A percentile compares a stretch with the other conserved stretches of the same genome.
Conservation (phyloP, 257 asterid genomes). For the Haberlea rhodopensis region DNA sequence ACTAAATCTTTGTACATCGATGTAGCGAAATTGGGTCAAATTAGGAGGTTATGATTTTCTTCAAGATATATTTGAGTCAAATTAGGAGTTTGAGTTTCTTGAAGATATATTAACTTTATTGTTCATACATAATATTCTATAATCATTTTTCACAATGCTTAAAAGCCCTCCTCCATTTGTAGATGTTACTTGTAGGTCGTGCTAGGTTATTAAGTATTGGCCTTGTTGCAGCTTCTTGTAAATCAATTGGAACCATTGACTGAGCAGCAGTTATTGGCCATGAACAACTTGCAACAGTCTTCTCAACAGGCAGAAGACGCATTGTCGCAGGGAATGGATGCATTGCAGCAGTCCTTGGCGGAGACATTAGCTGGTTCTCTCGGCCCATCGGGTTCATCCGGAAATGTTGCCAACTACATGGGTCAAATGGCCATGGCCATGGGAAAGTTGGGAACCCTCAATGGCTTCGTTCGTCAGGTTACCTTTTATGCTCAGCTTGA, state of each 20-base stretch:
- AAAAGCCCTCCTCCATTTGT: background rate
- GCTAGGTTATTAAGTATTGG: slow-evolving; percentile 6
- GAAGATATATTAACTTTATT: background rate
- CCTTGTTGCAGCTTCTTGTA: slow-evolving; percentile 41
- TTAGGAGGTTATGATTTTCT: too few relatives aligned
- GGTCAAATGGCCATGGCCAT: slow-evolving; percentile 68
- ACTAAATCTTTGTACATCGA: too few relatives aligned
- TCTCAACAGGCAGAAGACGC: slow-evolving; percentile 71
- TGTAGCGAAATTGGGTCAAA: background rate
- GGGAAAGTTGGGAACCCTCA: slow-evolving; percentile 58
- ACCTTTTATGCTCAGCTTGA: background rate
- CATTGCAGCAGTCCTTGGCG: slow-evolving; percentile 54
- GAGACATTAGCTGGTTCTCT: slow-evolving; percentile 54
- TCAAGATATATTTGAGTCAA: too few relatives aligned
- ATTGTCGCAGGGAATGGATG: slow-evolving; percentile 60
- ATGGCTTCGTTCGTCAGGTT: slow-evolving; percentile 63
- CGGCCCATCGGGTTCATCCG: slow-evolving; percentile 42
- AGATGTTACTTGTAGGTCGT: background rate
- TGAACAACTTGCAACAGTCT: slow-evolving; percentile 56
- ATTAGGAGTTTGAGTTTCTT: background rate
- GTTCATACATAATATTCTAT: background rate
- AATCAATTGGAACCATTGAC: slow-evolving; percentile 56
- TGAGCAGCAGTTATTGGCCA: slow-evolving; percentile 55
- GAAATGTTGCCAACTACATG: slow-evolving; percentile 58
- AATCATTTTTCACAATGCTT: background rate